These are phyloP conservation scores for Catunica adiposa DNA, from an alignment of 2,329 filamentous ascomycete genomes.

Conservation along the genomic window DNA sequence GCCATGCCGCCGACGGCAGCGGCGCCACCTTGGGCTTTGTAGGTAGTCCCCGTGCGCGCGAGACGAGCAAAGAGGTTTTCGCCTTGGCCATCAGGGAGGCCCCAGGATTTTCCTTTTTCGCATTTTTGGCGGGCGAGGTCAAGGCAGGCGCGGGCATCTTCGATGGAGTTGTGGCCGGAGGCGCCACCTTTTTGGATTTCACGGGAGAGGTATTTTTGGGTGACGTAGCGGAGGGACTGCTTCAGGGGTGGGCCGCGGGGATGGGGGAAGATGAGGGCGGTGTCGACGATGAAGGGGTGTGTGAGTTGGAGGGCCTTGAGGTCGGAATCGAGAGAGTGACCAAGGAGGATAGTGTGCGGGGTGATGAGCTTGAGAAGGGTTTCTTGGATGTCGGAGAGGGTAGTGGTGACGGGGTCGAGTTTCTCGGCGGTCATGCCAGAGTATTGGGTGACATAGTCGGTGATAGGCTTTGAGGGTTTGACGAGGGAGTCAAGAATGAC, in stretches of 20 bases:
- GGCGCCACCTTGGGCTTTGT: slow-evolving; percentile 43
- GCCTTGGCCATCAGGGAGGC: slow-evolving; percentile 56
- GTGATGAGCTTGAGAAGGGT: slow-evolving; percentile 57
- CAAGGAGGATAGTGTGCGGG: slow-evolving; percentile 56
- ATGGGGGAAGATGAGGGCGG: slow-evolving; percentile 77
- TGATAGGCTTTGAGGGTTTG: slow-evolving; percentile 74
- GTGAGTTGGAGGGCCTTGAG: slow-evolving; percentile 70
- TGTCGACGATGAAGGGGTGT: slow-evolving; percentile 89
- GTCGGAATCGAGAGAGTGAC: slow-evolving; percentile 70
- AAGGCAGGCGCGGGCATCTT: slow-evolving; percentile 80
- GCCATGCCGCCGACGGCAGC: slow-evolving; percentile 39
- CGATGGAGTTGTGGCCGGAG: slow-evolving; percentile 72
- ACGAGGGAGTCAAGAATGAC: slow-evolving; percentile 80
- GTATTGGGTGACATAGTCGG: slow-evolving; percentile 78
- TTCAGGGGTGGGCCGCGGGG: slow-evolving; percentile 79
- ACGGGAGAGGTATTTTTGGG: slow-evolving; percentile 67
- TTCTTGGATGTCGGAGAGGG: slow-evolving; percentile 63
- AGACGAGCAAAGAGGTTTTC: slow-evolving; percentile 86
- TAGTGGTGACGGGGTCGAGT: slow-evolving; percentile 70
- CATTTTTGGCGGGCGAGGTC: slow-evolving; percentile 93
- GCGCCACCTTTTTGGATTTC: slow-evolving; percentile 73
- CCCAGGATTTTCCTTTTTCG: slow-evolving; percentile 79
- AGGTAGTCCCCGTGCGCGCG: slow-evolving; percentile 42
- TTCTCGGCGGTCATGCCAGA: slow-evolving; percentile 85
- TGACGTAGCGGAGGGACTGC: slow-evolving; percentile 76